phyloP scores from a whole-genome alignment of 139 green algal genomes.

The Auxenochlorella pyrenoidosa region DNA sequence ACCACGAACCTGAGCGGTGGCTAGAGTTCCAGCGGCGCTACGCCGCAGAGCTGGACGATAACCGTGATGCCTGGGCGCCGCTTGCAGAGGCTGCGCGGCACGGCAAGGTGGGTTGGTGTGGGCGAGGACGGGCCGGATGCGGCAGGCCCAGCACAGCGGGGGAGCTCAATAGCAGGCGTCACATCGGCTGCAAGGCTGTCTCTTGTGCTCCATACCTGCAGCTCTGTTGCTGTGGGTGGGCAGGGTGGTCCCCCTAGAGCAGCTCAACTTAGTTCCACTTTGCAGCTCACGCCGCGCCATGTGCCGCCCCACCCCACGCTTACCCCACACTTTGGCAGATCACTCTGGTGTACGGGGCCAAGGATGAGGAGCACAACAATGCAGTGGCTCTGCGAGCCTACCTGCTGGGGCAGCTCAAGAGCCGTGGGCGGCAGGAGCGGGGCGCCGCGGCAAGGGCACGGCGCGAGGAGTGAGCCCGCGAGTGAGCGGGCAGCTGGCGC shows the following conservation, averaged over 20 bases:
- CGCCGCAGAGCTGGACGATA: background rate
- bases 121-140: background rate
- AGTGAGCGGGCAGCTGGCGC: too few relatives aligned
- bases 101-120: background rate
- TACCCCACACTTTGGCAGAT: too few relatives aligned
- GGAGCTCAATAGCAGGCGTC: too few relatives aligned
- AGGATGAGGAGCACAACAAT: slow-evolving; percentile 16
- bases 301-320: too few relatives aligned
- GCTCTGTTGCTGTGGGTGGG: too few relatives aligned
- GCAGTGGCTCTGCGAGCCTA: background rate
- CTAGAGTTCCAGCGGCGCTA: slow-evolving; percentile 1
- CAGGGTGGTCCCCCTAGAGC: too few relatives aligned
- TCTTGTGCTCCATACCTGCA: too few relatives aligned
- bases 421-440: background rate
- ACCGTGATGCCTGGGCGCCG: background rate
- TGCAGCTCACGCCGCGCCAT: too few relatives aligned
- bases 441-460: background rate
- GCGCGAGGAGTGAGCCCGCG: too few relatives aligned
- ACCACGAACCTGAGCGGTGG: background rate
- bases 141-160: too few relatives aligned
- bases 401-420: background rate
- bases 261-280: too few relatives aligned
- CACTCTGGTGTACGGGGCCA: slow-evolving; percentile 1
- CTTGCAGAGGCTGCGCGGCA: background rate
- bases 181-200: too few relatives aligned